Conservation (phyloP, 345 rosid species). For the Linum lewisii region DNA sequence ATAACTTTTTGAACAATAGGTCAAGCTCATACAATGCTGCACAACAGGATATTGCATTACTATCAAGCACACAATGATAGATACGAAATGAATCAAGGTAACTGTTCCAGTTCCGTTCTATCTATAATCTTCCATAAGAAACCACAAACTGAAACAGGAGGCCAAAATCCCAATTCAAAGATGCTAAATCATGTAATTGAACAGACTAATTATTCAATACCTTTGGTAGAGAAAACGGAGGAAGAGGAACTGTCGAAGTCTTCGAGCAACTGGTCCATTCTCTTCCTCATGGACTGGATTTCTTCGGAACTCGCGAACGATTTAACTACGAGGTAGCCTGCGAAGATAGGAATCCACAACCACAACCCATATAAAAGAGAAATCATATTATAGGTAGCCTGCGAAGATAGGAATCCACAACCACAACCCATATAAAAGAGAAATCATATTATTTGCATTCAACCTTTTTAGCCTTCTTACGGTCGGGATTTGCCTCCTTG, state of each 20-base stretch:
- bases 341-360: too few species aligned
- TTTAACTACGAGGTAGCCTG: constrained; percentile 78
- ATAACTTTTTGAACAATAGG: constrained; percentile 56
- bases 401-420: too few species aligned
- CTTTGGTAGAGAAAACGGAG: constrained; percentile 25
- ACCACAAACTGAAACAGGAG: too few species aligned
- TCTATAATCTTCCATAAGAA: too few species aligned
- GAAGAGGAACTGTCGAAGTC: constrained; percentile 50
- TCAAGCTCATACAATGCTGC: constrained; percentile 86
- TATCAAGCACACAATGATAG: too few species aligned
- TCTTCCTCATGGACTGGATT: constrained; percentile 48
- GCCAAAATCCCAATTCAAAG: constrained; percentile 37
- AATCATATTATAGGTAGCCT: too few species aligned
- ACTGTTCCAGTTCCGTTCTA: too few species aligned
- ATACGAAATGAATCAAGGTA: too few species aligned
- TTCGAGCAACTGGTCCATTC: constrained; percentile 53
- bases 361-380: too few species aligned
- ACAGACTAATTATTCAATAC: constrained; percentile 55
- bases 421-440: neutral
- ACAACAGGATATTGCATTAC: constrained; percentile 1
- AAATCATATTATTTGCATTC: neutral
- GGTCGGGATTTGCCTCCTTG: constrained; percentile 48
- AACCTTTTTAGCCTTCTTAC: constrained; percentile 45
- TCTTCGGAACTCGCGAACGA: constrained; percentile 58
- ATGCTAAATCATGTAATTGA: constrained; percentile 87